phyloP scores from a whole-genome alignment of 2,329 filamentous ascomycete species.

The Chaetomium olivaceum region DNA sequence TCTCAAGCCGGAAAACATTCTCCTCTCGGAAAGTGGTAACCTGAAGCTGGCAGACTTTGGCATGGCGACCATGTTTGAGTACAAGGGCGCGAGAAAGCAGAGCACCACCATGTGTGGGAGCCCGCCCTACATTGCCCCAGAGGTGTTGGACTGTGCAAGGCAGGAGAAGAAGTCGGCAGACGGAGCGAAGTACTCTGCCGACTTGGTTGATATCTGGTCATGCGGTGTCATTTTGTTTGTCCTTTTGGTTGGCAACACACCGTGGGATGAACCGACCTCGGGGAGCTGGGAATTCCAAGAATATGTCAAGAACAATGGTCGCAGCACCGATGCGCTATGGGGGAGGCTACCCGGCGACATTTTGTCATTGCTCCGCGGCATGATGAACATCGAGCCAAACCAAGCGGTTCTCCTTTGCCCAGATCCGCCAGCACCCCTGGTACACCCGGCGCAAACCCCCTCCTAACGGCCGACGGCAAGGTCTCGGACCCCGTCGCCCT shows the following conservation, averaged over 20 bases:
- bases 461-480: constrained; percentile 72
- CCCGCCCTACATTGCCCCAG: constrained; percentile 94
- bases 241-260: constrained; percentile 90
- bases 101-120: constrained; percentile 92
- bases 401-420: constrained; percentile 79
- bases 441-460: constrained; percentile 83
- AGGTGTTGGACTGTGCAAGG: constrained; percentile 66
- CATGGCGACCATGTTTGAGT: constrained; percentile 88
- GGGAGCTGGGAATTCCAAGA: constrained; percentile 90
- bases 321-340: constrained; percentile 85
- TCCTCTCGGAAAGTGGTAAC: constrained; percentile 80
- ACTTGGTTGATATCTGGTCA: constrained; percentile 92
- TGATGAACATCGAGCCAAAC: constrained; percentile 78
- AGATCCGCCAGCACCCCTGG: constrained; percentile 91
- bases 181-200: constrained; percentile 67
- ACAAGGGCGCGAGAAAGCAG: constrained; percentile 77
- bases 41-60: constrained; percentile 97
- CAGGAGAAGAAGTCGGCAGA: constrained; percentile 50
- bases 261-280: constrained; percentile 89
- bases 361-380: constrained; percentile 82
- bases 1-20: constrained; percentile 92
- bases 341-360: constrained; percentile 70
- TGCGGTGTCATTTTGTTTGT: constrained; percentile 98
- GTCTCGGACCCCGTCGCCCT: constrained; percentile 77
- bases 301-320: constrained; percentile 77